phyloP scores from a whole-genome alignment of 73 alveolate species.

The Paramecium tetraurelia region DNA sequence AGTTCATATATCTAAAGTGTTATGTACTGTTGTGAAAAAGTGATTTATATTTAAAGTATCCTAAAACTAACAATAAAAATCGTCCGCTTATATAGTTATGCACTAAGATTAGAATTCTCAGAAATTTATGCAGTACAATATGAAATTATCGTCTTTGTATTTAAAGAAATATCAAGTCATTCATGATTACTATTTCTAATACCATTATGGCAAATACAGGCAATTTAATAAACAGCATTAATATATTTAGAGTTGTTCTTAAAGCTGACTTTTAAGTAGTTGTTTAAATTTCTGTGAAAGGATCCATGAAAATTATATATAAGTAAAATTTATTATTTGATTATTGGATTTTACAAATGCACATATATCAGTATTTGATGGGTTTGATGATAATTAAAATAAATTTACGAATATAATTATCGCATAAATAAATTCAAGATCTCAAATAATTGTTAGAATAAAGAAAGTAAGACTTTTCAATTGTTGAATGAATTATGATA shows the following conservation, averaged over 20 bases:
- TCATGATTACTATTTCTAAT: neutral
- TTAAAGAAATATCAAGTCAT: neutral
- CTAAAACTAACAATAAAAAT: neutral
- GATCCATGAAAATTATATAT: neutral
- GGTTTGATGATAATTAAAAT: neutral
- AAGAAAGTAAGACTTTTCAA: neutral
- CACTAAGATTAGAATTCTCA: neutral
- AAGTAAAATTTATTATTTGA: neutral
- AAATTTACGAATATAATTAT: neutral
- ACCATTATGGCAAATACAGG: neutral
- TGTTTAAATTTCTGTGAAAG: neutral
- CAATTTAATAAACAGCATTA: neutral
- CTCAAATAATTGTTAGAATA: no score
- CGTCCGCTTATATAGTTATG: neutral
- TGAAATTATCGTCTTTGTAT: neutral
- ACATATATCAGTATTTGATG: neutral
- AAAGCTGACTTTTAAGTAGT: neutral
- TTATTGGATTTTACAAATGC: neutral
- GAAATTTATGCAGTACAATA: neutral
- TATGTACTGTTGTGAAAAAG: neutral
- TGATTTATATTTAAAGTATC: constrained; percentile 19
- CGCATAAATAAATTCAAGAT: no score
- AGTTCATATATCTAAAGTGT: neutral
- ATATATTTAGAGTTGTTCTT: neutral
- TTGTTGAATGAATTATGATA: neutral